Evolutionary conservation across 805 yeast genomes (phyloP), one percentile per base, ranked within the genome.

Genomic region (Kodamaea fukazawae): DNA sequence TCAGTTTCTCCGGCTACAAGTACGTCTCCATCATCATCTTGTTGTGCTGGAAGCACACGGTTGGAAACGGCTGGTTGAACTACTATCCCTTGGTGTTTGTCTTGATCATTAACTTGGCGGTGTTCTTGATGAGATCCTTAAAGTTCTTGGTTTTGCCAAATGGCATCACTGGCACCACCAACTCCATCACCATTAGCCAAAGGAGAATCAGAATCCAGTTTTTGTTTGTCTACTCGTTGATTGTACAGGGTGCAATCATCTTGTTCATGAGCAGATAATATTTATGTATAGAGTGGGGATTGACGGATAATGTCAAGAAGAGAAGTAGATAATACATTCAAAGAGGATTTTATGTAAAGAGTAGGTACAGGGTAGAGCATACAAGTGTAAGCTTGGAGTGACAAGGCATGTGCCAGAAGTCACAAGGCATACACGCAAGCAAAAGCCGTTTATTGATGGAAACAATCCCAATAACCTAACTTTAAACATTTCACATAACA

Each of bases 1-100:
- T 86, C 7, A 83, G 96, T 45, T 93, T 87, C 64, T 82, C 90
- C 36, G 97, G 98, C 27, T 95, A 93, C 72, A 93, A 93, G 61
- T 95, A 88, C 57, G 88, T 95, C 29, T 87, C 96, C 7, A 71
- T 84, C 46, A 74, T 82, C 12, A 58, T 75, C n/a, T 67, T 78
- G 38, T 63, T 83, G 50, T 57, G 81, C 30, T 57, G 76, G 49
- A 81, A 78, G 46, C 71, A 70, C 46, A 54, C 73, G 34, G 65
- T 70, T 30, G 63, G 65, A 2, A 47, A 51, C 28, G 57, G 62
- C 13, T 59, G 66, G 57, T 37, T 58, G 32, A 36, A 53, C 11
- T 65, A 71, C 47, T 75, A 73, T 49, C 52, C 56, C 1, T 52
- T 48, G 42, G 60, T 53, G 41, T 57, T 60, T 17, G 46, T 71